Evolutionary conservation across 352 stramenopile species (phyloP).

Genomic region (Aphanomyces astaci): DNA sequence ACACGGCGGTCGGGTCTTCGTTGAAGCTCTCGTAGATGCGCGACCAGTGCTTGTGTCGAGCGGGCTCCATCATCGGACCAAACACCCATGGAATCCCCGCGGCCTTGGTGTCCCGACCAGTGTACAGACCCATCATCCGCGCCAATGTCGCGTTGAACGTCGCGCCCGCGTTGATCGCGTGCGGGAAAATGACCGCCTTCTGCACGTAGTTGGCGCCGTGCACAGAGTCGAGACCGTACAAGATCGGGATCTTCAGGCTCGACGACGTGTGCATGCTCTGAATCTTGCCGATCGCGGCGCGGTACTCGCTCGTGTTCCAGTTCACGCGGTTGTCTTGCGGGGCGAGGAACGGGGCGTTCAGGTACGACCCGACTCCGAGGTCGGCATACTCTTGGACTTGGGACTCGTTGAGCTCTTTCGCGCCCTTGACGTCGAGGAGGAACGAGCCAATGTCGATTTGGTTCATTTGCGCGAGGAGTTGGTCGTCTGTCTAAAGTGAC

Average conservation of each 20-base stretch:
- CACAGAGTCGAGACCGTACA: constrained; percentile 87
- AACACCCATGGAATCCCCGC: constrained; percentile 90
- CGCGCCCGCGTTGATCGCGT: constrained; percentile 81
- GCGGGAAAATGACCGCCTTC: constrained; percentile 71
- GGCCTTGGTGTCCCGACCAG: constrained; percentile 76
- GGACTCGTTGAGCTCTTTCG: constrained; percentile 41
- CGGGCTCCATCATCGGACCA: constrained; percentile 77
- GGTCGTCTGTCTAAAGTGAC: background rate
- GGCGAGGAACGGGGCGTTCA: constrained; percentile 70
- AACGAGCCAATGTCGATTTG: constrained; percentile 84
- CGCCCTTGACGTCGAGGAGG: constrained; percentile 45
- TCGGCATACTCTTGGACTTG: constrained; percentile 54
- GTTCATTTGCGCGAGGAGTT: constrained; percentile 74
- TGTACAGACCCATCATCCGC: constrained; percentile 56
- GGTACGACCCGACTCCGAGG: constrained; percentile 73
- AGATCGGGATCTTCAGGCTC: constrained; percentile 42
- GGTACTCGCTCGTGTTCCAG: constrained; percentile 67
- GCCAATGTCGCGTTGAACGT: constrained; percentile 83
- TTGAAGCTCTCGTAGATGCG: constrained; percentile 92
- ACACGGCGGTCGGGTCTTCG: constrained; percentile 77
- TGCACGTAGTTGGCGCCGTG: constrained; percentile 86
- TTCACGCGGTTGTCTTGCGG: constrained; percentile 40
- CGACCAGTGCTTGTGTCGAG: constrained; percentile 76
- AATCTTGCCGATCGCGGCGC: constrained; percentile 52
- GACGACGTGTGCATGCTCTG: constrained; percentile 60